Evolutionary conservation across 345 rosid species (phyloP).

Genomic region (Eucalyptus grandis): DNA sequence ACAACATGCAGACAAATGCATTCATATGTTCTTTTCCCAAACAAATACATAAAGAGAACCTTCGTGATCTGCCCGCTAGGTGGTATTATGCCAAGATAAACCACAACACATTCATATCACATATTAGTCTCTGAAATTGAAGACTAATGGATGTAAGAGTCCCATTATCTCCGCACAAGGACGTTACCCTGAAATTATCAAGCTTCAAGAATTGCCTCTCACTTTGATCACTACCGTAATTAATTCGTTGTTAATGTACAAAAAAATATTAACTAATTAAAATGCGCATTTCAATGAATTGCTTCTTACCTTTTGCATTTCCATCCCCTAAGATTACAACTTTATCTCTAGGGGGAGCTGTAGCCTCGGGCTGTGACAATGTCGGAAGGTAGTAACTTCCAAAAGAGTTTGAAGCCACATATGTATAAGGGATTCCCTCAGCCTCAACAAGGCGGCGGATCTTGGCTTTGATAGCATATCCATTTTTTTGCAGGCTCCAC

Average conservation of each 20-base stretch:
- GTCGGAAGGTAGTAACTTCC: neutral
- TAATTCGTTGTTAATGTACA: neutral
- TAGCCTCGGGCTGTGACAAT: neutral
- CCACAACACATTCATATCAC: neutral
- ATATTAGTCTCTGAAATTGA: neutral
- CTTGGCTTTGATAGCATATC: neutral
- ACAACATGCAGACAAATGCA: neutral
- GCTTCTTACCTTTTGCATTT: neutral
- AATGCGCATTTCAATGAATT: neutral
- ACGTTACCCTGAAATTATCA: neutral
- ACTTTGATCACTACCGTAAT: neutral
- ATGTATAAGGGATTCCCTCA: neutral
- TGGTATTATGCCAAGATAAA: neutral
- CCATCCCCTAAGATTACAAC: constrained; percentile 1
- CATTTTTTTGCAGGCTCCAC: neutral
- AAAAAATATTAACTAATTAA: neutral
- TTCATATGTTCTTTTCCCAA: neutral
- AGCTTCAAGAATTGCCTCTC: neutral
- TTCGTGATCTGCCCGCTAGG: neutral
- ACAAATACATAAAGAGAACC: neutral
- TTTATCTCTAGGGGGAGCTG: neutral
- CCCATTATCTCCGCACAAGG: neutral
- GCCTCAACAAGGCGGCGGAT: neutral
- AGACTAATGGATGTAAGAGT: neutral
- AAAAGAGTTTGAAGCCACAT: neutral